Base-by-base conservation (phyloP, 2,329 filamentous ascomycete genomes). In the Aspergillus niger region DNA sequence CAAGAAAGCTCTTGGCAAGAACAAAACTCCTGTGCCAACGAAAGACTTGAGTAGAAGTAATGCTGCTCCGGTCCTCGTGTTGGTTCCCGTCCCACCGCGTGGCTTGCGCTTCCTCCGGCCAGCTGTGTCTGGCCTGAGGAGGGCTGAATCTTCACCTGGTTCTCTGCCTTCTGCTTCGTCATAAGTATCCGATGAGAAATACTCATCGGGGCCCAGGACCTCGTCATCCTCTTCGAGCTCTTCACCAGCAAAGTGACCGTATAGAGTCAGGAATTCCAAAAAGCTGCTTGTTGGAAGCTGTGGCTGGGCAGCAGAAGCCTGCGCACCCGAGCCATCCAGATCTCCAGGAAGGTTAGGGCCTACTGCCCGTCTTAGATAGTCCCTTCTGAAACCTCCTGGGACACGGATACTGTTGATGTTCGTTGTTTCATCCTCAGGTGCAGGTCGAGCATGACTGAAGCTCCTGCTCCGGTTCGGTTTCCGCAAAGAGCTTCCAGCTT, bases 161-260 rank as follows among this genome's bases (percentile, higher is more conserved):
- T 94, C 90, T 64, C 86, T 86, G 87, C 66, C 86, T 85, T 62
- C 77, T 78, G 43, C 82, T 80, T 63, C 75, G 55, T 88, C 86
- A 61, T 88, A 88, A 22, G 87, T 83, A 67, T 91, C 91, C 0
- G 91, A 93, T 7, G 89, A 89, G 74, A 97, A 97, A 76, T 97
- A 97, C 72, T 97, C 94, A 74, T 96, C 90, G 1, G 92, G 91
- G 5, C 85, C 87, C 13, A 97, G 81, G 1, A 88, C 91, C 75
- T 98, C 94, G 69, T 98, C 95, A 69, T 98, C 95, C 76, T 99
- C 95, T 74, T 97, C 93, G 11, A 99, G 84, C 73, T 97, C 91
- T 77, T 99, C 95, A 77, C 95, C 95, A 2, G 95, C 95, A 74
- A 99, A 99, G 78, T 99, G 95, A 3, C 95, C 95, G 69, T 97